Conservation (phyloP, 768 basidiomycete genomes). For the Lactifluus pinguis region DNA sequence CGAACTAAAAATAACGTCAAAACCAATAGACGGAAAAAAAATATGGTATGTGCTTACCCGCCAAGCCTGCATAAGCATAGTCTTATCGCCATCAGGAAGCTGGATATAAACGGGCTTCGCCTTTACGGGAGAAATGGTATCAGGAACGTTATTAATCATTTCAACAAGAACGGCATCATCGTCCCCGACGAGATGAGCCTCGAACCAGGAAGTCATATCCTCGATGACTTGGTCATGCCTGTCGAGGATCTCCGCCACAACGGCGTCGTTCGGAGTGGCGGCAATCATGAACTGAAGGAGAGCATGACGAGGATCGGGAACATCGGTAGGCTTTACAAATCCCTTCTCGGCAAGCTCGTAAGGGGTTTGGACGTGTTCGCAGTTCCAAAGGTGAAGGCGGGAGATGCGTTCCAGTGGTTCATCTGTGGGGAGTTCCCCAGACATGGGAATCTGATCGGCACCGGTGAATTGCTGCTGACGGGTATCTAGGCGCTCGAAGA, state of each 20-base stretch:
- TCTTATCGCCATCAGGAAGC: slow-evolving; percentile 55
- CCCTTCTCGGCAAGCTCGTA: slow-evolving; percentile 27
- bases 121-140: slow-evolving; percentile 73
- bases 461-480: slow-evolving; percentile 23
- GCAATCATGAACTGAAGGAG: slow-evolving; percentile 74
- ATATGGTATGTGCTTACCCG: slow-evolving; percentile 38
- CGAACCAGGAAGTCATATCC: slow-evolving; percentile 37
- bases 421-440: slow-evolving; percentile 24
- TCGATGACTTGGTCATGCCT: slow-evolving; percentile 43
- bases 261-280: slow-evolving; percentile 46
- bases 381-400: slow-evolving; percentile 49
- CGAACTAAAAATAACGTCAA: slow-evolving; percentile 41
- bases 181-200: slow-evolving; percentile 37
- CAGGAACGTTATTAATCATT: slow-evolving; percentile 58
- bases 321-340: background rate
- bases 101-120: slow-evolving; percentile 74
- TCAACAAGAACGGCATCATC: slow-evolving; percentile 32
- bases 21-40: background rate
- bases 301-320: slow-evolving; percentile 40
- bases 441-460: slow-evolving; percentile 28
- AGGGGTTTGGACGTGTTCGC: slow-evolving; percentile 39
- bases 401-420: slow-evolving; percentile 29
- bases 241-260: slow-evolving; percentile 40
- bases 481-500: slow-evolving; percentile 26
- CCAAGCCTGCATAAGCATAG: slow-evolving; percentile 72